A percentile compares a stretch with the other conserved stretches of the same genome.
Conservation (phyloP, 139 green algal genomes). For the Chlamydomonas schloesseri region DNA sequence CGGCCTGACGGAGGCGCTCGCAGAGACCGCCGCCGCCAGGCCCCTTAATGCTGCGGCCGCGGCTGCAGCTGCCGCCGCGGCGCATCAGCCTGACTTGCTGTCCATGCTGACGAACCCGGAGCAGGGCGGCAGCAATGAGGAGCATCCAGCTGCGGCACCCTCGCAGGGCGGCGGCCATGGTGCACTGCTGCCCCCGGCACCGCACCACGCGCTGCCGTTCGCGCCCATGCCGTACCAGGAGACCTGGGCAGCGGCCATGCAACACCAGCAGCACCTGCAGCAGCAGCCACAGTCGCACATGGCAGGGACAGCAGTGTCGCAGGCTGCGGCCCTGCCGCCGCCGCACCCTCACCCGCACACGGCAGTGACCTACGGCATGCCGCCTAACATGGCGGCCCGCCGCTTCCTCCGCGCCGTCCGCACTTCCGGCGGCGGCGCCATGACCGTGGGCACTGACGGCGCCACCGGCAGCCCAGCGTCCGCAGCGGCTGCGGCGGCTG, state of each 20-base stretch:
- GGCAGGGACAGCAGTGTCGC: background rate
- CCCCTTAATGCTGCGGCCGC: no score
- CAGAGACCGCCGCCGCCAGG: no score
- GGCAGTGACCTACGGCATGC: background rate
- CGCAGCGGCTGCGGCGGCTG: background rate
- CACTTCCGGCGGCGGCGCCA: background rate
- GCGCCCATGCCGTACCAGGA: background rate
- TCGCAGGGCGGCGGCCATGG: no score
- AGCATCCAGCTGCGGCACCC: no score
- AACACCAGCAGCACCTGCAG: background rate
- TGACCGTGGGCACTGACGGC: background rate
- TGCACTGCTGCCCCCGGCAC: no score
- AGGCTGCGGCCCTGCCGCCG: background rate
- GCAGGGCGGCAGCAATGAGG: no score
- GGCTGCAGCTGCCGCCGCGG: no score
- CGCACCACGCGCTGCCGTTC: no score
- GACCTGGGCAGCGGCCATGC: background rate
- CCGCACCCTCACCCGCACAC: background rate
- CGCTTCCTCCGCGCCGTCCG: background rate
- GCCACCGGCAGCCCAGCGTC: background rate
- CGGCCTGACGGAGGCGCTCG: no score
- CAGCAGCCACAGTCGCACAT: no score
- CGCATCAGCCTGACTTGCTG: no score
- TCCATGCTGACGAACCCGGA: no score
- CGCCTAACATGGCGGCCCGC: background rate